phyloP scores from a whole-genome alignment of 108 stramenopile genomes.

The Nannochloropsis granulata region DNA sequence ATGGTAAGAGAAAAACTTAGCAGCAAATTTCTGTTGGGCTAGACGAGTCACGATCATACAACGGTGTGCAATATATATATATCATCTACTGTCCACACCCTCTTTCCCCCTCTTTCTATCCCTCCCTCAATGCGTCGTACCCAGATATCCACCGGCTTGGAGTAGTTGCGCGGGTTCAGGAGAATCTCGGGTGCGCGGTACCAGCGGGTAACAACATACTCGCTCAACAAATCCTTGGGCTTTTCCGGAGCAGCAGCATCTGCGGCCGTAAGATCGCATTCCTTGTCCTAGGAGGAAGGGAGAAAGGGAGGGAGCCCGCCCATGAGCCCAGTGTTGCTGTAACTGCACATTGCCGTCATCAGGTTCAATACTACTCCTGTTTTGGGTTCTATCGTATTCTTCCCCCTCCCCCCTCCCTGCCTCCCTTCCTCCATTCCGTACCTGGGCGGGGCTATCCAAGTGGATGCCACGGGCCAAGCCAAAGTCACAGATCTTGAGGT shows the following conservation, averaged over 20 bases:
- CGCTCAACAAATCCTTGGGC: constrained; percentile 37
- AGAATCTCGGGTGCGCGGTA: constrained; percentile 57
- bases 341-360: too few relatives aligned
- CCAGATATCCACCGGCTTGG: constrained; percentile 31
- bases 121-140: neutral
- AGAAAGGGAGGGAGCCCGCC: neutral
- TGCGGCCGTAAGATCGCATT: neutral
- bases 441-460: neutral
- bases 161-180: constrained; percentile 47
- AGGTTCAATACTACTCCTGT: too few relatives aligned
- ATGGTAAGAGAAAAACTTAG: too few relatives aligned
- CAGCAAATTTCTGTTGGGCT: too few relatives aligned
- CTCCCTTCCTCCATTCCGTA: neutral
- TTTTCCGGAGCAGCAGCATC: neutral
- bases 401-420: too few relatives aligned
- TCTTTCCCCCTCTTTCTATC: too few relatives aligned
- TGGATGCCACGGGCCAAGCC: constrained; percentile 43
- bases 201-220: constrained; percentile 54
- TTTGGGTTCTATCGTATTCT: too few relatives aligned
- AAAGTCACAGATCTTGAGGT: constrained; percentile 48
- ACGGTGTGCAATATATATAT: too few relatives aligned
- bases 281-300: neutral
- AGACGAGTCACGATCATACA: too few relatives aligned
- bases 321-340: too few relatives aligned
- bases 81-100: too few relatives aligned